Evolutionary conservation across 257 asterid genomes (phyloP), one percentile per base, ranked within the genome.

Genomic region (Agastache rugosa): DNA sequence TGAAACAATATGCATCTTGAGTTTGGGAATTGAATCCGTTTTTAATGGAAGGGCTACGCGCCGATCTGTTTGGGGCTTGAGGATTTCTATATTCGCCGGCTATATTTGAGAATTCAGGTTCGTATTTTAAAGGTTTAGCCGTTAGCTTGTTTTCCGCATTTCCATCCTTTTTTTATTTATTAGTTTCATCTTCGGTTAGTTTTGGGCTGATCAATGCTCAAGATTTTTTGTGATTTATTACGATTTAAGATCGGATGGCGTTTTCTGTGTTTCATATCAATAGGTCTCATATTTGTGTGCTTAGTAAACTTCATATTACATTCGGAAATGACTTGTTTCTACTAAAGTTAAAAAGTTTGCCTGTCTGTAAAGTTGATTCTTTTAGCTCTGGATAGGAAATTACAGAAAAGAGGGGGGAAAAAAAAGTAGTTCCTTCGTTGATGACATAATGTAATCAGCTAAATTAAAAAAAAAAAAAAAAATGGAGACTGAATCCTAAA

Each of bases 11-110:
- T 8, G 41, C 8, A 41, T 47, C 37, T 17, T 63, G 45, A 47
- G 23, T 45, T 1, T 14, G 29, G 11, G 39, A 10, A 34, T 15
- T 55, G 66, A 12, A 62, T 42, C 39, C 78, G 34, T 58, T 54
- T 48, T 61, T 56, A 11, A 22, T 74, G 78, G 47, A 76, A 95
- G 97, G 99, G 99, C 55, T 95, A 92, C 73, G 98, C 99, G 47
- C 98, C 99, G 86, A 95, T 92, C 91, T 92, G 96, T 78, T 83
- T 92, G 88, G 99, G 99, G 59, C 89, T 92, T 69, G 99, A 95
- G 87, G 99, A 95, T 87, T 92, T 92, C 91, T 95, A 95, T 69
- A 84, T 80, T 75, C 96, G 99, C 34, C 81, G 99, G 37, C 75
- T 95, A 82, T 92, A 92, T 86, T 83, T 82, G 63, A 85, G 98